Conservation (phyloP, 23 red algal genomes). For the Gracilaria domingensis region DNA sequence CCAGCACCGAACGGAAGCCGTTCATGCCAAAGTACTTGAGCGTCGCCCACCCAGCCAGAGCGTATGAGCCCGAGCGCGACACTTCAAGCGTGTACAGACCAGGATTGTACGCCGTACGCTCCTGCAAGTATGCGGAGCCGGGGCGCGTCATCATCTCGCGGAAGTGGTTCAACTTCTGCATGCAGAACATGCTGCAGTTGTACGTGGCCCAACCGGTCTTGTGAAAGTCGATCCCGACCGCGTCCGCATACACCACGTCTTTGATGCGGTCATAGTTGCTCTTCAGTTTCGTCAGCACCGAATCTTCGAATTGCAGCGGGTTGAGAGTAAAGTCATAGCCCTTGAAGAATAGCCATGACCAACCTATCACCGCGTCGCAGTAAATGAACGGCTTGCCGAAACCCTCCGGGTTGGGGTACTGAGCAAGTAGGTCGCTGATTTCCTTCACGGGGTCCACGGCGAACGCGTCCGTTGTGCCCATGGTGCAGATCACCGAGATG, state of each 20-base stretch:
- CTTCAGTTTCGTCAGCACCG: background rate
- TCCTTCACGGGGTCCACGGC: slow-evolving; percentile 59
- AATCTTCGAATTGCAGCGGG: slow-evolving; percentile 18
- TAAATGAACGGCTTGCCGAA: slow-evolving; percentile 44
- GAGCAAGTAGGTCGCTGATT: slow-evolving; percentile 30
- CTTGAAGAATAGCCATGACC: slow-evolving; percentile 58
- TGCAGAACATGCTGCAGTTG: slow-evolving; percentile 53
- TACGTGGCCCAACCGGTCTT: slow-evolving; percentile 67
- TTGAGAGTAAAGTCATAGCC: slow-evolving; percentile 54
- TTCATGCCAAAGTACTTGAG: slow-evolving; percentile 43
- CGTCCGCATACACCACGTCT: slow-evolving; percentile 37
- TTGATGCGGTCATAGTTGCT: slow-evolving; percentile 44
- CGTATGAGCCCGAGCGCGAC: slow-evolving; percentile 43
- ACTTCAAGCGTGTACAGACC: slow-evolving; percentile 62
- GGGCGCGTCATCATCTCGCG: slow-evolving; percentile 23
- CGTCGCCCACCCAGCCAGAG: slow-evolving; percentile 60
- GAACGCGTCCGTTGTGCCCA: slow-evolving; percentile 64
- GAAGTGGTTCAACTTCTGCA: slow-evolving; percentile 51
- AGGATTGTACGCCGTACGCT: slow-evolving; percentile 66
- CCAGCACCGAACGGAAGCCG: slow-evolving; percentile 51
- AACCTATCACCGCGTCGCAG: slow-evolving; percentile 53
- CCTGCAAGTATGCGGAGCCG: slow-evolving; percentile 32
- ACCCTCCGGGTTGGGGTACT: slow-evolving; percentile 46
- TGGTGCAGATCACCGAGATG: slow-evolving; percentile 55
- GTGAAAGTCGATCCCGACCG: slow-evolving; percentile 62